Base-by-base conservation (phyloP, 345 rosid genomes). In the Rhizophora mangle region DNA sequence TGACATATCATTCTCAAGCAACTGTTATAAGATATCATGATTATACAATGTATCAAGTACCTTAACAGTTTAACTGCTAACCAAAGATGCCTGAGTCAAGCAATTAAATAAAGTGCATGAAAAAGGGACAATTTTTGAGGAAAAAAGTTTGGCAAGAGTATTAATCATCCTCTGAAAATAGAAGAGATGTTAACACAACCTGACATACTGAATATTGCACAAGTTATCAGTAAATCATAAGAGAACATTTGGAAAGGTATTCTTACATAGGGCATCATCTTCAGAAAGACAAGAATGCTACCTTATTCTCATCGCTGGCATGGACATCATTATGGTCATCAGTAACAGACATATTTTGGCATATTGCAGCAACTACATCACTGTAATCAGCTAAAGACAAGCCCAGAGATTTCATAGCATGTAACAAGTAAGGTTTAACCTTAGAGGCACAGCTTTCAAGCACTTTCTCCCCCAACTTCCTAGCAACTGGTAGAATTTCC, bases 401-500 rank as follows among this genome's bases (percentile, higher is more conserved):
- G 39, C 85, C 88, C 69, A 78, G 80, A 24, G 83, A 80, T 70
- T 81, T 80, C 69, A 90, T 80, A 63, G 92, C 91, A 68, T 76
- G 81, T 20, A 72, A 74, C 75, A 96, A 68, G 84, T 79, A 87
- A 16, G 87, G 87, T 72, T 84, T 89, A 63, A 96, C 81, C 83
- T 87, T 92, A 63, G 77, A 66, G 22, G 90, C 88, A 84, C 84
- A 92, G 68, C 59, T 85, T 62, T 78, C 76, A 37, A 96, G 87
- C 57, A 92, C 98, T 66, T 63, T 79, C 82, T 90, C 97, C 36
- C 79, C 98, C 72, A 95, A 80, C 80, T 66, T 84, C 74, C 71
- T 78, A 80, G 96, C 87, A 75, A 86, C 69, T 63, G 90, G 89
- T 32, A 82, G 80, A 74, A 84, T 85, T 71, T 85, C 92, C 89